Base-by-base conservation (phyloP, 495 filamentous ascomycete species). In the Penicillium goetzii region DNA sequence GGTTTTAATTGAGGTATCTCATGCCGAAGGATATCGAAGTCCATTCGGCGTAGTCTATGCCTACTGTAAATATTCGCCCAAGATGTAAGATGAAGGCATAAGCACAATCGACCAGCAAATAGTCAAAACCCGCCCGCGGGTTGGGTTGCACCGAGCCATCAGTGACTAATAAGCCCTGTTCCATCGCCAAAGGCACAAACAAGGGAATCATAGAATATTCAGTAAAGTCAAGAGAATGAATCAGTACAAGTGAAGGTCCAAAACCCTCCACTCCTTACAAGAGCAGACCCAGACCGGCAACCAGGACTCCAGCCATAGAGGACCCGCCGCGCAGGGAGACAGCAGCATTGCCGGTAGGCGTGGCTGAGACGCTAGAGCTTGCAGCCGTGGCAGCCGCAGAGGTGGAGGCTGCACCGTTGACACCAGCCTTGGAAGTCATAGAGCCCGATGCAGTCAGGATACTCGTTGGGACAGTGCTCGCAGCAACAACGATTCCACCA, bases 401-500 rank as follows among this genome's bases (percentile, higher is more conserved):
- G 30, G 56, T 64, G 8, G 60, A 58, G 1, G 60, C 30, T 17
- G 43, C 41, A 11, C 43, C 34, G 21, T 33, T 55, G n/a, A 55
- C 41, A 43, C 57, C 59, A 11, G 52, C 53, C 56, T 66, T 66
- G 23, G 62, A 26, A 28, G 41, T 62, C 40, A 40, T 49, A 21
- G 64, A 55, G 12, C 47, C 45, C 23, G 62, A 41, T 12, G 68
- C 63, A 8, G 70, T 73, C 34, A 67, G 49, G 41, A 73, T 71
- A n/a, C 50, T 56, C 36, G 61, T 68, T 19, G 64, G 60, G 1
- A 60, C 19, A 19, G 57, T 34, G 21, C 5, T 65, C 7, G 75
- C 67, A 10, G 74, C 74, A 49, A 78, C 68, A 40, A 78, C 68
- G 55, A 73, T 69, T n/a, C 63, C 66, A 12, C 65, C 66, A 19